phyloP scores from a whole-genome alignment of 116 monocot genomes.

The Iris pallida region DNA sequence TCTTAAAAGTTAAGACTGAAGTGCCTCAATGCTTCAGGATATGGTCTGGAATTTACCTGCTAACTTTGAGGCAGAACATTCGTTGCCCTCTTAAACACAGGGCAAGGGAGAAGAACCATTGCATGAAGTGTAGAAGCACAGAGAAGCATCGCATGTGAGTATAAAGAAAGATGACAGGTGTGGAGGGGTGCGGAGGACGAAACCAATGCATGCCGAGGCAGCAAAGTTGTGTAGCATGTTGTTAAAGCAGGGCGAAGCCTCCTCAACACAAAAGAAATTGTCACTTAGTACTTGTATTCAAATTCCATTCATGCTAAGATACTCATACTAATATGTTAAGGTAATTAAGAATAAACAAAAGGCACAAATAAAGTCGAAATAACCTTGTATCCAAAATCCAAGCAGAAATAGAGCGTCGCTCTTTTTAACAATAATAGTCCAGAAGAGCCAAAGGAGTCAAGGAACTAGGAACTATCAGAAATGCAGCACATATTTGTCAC shows the following conservation, averaged over 20 bases:
- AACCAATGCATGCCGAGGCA: not conserved
- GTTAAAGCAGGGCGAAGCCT: conserved; percentile 15
- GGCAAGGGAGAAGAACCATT: not conserved
- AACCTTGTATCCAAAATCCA: no score
- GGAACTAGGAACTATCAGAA: not conserved
- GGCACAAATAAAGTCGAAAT: no score
- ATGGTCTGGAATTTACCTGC: conserved; percentile 4
- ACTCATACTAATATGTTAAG: no score
- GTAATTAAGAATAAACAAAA: no score
- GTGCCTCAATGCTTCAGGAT: not conserved
- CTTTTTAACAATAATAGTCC: no score
- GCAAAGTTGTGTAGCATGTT: conserved; percentile 18
- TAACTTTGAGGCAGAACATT: not conserved
- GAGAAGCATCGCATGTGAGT: not conserved
- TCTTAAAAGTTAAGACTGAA: not conserved
- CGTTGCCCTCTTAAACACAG: not conserved
- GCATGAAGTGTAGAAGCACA: not conserved
- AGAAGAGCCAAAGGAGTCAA: no score
- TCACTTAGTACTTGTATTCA: no score
- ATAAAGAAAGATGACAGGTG: not conserved
- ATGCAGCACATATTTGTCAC: not conserved
- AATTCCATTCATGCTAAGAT: no score
- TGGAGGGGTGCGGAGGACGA: not conserved
- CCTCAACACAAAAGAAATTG: conserved; percentile 10
- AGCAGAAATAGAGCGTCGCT: no score